Base-by-base conservation (phyloP, 1,284 basidiomycete genomes). In the Naganishia sp. region DNA sequence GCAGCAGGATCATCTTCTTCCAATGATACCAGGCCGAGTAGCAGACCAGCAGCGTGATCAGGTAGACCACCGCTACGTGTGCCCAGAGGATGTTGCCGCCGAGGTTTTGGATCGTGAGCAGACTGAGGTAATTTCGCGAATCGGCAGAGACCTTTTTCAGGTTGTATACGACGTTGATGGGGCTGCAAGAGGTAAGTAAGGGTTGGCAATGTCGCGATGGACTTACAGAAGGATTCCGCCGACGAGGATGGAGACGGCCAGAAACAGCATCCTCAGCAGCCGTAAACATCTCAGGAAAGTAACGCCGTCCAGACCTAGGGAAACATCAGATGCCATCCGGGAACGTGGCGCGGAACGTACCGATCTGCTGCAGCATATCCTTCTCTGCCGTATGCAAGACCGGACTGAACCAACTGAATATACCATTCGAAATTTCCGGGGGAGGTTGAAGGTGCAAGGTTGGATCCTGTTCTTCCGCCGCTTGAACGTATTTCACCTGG, bases 231-330 rank as follows among this genome's bases (percentile, higher is more conserved):
- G 60, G 42, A 55, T 66, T 13, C 68, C 65, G 43, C 56, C 59
- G 28, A 60, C 68, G 6, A 69, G 53, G 6, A 67, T 54, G 6
- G 65, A 64, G 28, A 67, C 63, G 48, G 52, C 55, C 21, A 55
- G 36, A 66, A 76, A 77, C 46, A 91, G 81, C 82, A 85, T 86
- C 31, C 93, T 87, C 74, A 90, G 85, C 82, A 99, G 87, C 68
- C 93, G 87, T 33, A 90, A 84, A 78, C 99, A 97, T 25, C 94
- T 89, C 21, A 99, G 86, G 79, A 92, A 99, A 15, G 90, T 86
- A 57, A 93, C 89, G 0, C 94, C 95, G 77, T 99, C 96, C 23
- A 97, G 86, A 18, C 92, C 77, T 78, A 64, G 18, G 4, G 18
- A 28, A 36, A 33, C n/a, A 33, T 18, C 33, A 21, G 39, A 57